These are phyloP conservation scores for Exophiala spinifera DNA, from an alignment of 2,329 filamentous ascomycete species.

Conservation along the genomic window DNA sequence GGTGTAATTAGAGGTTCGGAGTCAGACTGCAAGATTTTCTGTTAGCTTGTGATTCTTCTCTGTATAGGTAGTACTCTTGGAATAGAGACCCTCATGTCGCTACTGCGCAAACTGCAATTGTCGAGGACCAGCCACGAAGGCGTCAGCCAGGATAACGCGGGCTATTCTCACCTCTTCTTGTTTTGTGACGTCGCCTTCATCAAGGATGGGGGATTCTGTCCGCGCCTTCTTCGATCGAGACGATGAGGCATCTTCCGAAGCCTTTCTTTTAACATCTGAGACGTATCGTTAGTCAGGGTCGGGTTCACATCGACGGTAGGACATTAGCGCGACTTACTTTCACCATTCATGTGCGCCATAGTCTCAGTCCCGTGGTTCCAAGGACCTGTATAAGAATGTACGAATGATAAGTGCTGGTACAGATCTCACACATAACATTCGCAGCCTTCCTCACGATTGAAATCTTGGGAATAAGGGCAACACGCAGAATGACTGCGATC, in stretches of 20 bases:
- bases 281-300: neutral
- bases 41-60: conserved; percentile 9
- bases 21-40: conserved; percentile 11
- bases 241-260: conserved; percentile 47
- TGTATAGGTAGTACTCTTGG: neutral
- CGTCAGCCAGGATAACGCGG: neutral
- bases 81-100: too few relatives aligned
- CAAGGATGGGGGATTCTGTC: conserved; percentile 44
- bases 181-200: conserved; percentile 25
- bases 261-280: conserved; percentile 45
- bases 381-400: too few relatives aligned
- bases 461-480: too few relatives aligned
- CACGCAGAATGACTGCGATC: neutral
- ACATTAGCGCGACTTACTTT: conserved; percentile 16
- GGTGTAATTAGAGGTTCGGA: conserved; percentile 51
- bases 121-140: neutral
- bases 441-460: too few relatives aligned
- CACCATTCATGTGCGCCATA: conserved; percentile 19
- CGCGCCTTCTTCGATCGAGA: conserved; percentile 49
- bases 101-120: neutral
- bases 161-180: conserved; percentile 19
- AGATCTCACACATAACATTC: too few relatives aligned
- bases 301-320: neutral
- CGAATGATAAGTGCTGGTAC: too few relatives aligned
- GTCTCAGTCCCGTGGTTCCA: neutral